phyloP scores from a whole-genome alignment of 495 filamentous ascomycete genomes.

The Penicillium riverlandense region DNA sequence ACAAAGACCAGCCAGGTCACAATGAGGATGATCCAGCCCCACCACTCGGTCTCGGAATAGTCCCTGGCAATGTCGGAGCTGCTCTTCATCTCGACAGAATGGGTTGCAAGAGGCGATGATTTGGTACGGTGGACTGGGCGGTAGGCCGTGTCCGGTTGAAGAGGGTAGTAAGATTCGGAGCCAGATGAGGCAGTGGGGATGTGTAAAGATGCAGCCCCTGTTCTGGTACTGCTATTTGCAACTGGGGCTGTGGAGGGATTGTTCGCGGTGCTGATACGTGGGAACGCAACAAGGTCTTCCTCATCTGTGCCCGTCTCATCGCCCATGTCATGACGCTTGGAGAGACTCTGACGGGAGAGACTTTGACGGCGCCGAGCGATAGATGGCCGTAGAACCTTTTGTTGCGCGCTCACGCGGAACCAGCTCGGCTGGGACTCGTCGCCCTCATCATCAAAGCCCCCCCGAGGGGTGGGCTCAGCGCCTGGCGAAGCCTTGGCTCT shows the following conservation, averaged over 20 bases:
- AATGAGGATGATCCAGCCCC: slow-evolving; percentile 87
- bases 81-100: slow-evolving; percentile 27
- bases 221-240: slow-evolving; percentile 14
- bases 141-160: slow-evolving; percentile 27
- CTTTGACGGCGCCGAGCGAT: slow-evolving; percentile 18
- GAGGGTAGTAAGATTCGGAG: slow-evolving; percentile 62
- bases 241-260: slow-evolving; percentile 19
- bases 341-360: slow-evolving; percentile 44
- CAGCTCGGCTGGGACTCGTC: slow-evolving; percentile 14
- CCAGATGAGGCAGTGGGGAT: slow-evolving; percentile 46
- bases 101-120: slow-evolving; percentile 50
- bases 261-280: slow-evolving; percentile 22
- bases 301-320: slow-evolving; percentile 74
- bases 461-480: slow-evolving; percentile 9
- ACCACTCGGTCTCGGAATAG: slow-evolving; percentile 90
- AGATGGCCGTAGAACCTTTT: slow-evolving; percentile 14
- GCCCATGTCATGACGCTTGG: slow-evolving; percentile 18
- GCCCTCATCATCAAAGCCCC: slow-evolving; percentile 13
- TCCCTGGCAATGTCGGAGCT: slow-evolving; percentile 56
- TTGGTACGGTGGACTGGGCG: slow-evolving; percentile 44
- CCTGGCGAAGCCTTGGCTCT: slow-evolving; percentile 10
- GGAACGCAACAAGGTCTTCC: slow-evolving; percentile 62
- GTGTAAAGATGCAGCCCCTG: slow-evolving; percentile 14
- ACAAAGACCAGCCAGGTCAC: slow-evolving; percentile 94
- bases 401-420: slow-evolving; percentile 18